These are phyloP conservation scores for Pichia rugopelliculosa DNA, from an alignment of 805 yeast species.

Conservation along the genomic window DNA sequence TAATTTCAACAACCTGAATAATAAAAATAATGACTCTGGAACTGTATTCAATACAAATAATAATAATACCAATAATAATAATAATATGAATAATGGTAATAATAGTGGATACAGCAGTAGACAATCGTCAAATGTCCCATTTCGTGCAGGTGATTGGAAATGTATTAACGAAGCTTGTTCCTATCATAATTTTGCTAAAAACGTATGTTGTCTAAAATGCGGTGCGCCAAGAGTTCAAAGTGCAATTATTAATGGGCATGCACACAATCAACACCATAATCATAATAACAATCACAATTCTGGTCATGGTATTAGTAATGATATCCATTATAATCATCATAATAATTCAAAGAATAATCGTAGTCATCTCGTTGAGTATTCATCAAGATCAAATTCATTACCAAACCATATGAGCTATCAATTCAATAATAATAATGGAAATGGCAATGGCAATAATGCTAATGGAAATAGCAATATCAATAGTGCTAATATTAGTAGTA, in stretches of 20 bases:
- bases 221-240: conserved; percentile 57
- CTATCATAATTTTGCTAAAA: conserved; percentile 90
- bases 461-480: not conserved
- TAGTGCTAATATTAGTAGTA: not conserved
- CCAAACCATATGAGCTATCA: conserved; percentile 7
- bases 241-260: conserved; percentile 26
- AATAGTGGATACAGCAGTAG: conserved; percentile 19
- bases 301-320: not conserved
- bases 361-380: not conserved
- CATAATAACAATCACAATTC: not conserved
- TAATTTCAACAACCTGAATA: conserved; percentile 10
- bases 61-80: conserved; percentile 12
- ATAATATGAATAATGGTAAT: conserved; percentile 14
- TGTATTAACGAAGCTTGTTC: conserved; percentile 71
- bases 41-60: conserved; percentile 2
- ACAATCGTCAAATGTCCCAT: conserved; percentile 57
- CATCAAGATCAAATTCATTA: conserved; percentile 12
- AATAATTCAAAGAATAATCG: not conserved
- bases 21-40: not conserved
- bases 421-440: not conserved
- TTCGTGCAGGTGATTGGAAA: conserved; percentile 96
- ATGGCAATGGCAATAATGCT: not conserved
- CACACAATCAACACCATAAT: conserved; percentile 20
- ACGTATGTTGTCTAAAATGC: conserved; percentile 79
- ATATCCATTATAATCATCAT: conserved; percentile 1